Conservation (phyloP, 306 rosid species). For the Medicago arabica region DNA sequence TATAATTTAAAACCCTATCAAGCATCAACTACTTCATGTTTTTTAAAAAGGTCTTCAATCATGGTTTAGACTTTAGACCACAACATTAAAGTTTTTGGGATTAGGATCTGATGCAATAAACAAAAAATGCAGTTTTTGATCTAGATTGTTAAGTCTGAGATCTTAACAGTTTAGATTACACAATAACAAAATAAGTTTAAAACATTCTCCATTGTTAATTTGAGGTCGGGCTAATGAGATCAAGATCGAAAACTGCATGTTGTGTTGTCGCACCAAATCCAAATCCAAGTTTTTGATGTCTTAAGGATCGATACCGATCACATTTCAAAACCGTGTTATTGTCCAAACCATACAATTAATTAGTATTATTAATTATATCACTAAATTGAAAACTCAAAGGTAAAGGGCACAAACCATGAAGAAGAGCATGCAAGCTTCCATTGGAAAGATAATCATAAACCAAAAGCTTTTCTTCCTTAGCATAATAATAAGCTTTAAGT, state of each 20-base stretch:
- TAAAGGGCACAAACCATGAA: constrained; percentile 61
- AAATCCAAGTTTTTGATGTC: background rate
- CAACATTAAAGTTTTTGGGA: background rate
- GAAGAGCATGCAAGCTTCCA: constrained; percentile 91
- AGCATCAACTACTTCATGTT: too few relatives aligned
- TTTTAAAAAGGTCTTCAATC: background rate
- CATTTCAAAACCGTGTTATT: background rate
- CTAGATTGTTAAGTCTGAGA: too few relatives aligned
- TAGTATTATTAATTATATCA: background rate
- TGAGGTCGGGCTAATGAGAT: too few relatives aligned
- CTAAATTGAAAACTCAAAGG: background rate
- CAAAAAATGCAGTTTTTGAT: too few relatives aligned
- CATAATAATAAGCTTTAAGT: constrained; percentile 88
- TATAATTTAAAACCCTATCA: background rate
- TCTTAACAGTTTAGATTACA: too few relatives aligned
- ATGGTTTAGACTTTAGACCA: background rate
- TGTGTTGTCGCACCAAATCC: too few relatives aligned
- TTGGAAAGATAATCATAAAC: constrained; percentile 92
- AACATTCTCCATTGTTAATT: too few relatives aligned
- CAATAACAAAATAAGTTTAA: too few relatives aligned
- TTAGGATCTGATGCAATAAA: too few relatives aligned
- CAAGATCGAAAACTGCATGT: too few relatives aligned
- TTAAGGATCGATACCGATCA: background rate
- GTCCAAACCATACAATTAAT: background rate
- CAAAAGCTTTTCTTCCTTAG: constrained; percentile 95